Percentiles rank a stretch among this genome's conserved stretches.
Conservation (phyloP, 768 basidiomycete species). For the Cyclocybe cylindracea region DNA sequence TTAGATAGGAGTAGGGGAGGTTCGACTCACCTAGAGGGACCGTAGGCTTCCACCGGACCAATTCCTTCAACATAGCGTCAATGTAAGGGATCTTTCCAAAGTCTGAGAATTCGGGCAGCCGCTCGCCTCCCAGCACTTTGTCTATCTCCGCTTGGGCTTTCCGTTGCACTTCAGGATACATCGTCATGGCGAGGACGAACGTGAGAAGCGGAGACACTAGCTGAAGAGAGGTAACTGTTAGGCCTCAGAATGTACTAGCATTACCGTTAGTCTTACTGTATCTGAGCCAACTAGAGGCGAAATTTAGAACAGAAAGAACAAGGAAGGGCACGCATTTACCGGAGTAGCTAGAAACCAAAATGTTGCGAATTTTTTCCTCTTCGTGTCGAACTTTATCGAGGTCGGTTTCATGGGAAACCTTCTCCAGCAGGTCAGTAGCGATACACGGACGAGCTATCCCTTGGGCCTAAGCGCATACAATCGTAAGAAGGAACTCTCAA, state of each 20-base stretch:
- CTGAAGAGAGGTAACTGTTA: not conserved
- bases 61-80: conserved; percentile 33
- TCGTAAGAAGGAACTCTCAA: not conserved
- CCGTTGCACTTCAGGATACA: conserved; percentile 34
- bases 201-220: conserved; percentile 5
- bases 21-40: conserved; percentile 24
- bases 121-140: conserved; percentile 27
- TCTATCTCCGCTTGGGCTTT: conserved; percentile 36
- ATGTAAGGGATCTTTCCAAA: conserved; percentile 34
- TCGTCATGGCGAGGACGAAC: conserved; percentile 38
- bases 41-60: conserved; percentile 26
- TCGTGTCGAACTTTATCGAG: not conserved
- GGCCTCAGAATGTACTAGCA: not conserved
- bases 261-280: conserved; percentile 2
- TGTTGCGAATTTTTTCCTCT: not conserved
- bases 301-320: not conserved
- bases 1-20: not conserved
- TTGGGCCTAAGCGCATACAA: no score
- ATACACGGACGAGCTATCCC: not conserved
- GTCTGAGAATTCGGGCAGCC: conserved; percentile 36
- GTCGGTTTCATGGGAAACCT: not conserved
- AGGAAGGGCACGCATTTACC: not conserved
- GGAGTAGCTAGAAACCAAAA: conserved; percentile 4
- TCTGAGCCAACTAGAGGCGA: conserved; percentile 2
- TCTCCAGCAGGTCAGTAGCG: conserved; percentile 1